Conservation (phyloP, 208 protist genomes). For the Tetramitus jugosus region DNA sequence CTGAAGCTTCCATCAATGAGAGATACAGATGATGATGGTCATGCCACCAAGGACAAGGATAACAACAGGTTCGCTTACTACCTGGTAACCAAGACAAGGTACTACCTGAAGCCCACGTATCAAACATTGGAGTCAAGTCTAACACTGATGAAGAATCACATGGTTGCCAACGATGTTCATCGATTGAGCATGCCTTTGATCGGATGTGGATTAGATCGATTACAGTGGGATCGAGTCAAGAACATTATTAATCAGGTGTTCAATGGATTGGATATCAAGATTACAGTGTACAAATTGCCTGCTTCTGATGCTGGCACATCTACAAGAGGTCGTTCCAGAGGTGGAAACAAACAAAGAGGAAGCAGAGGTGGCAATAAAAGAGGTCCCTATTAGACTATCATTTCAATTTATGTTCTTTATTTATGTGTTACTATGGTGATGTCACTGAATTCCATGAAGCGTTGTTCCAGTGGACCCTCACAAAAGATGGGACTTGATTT, state of each 20-base stretch:
- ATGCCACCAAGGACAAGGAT: neutral
- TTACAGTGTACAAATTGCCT: slow-evolving; percentile 35
- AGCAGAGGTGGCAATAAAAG: too few species aligned
- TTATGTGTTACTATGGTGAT: too few species aligned
- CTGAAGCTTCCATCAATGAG: slow-evolving; percentile 6
- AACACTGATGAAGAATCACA: slow-evolving; percentile 31
- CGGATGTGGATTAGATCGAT: slow-evolving; percentile 36
- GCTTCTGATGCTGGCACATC: too few species aligned
- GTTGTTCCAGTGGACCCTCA: too few species aligned
- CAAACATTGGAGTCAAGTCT: slow-evolving; percentile 23
- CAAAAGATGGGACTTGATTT: too few species aligned
- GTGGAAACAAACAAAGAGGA: too few species aligned
- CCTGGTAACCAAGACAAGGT: slow-evolving; percentile 38
- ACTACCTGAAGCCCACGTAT: slow-evolving; percentile 41
- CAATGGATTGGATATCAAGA: too few species aligned
- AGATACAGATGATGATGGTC: neutral
- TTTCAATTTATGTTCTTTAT: too few species aligned
- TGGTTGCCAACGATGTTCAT: slow-evolving; percentile 21
- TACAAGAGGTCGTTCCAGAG: too few species aligned
- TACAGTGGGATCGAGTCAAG: slow-evolving; percentile 34
- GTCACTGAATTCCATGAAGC: too few species aligned
- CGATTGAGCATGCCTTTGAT: slow-evolving; percentile 37
- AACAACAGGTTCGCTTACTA: slow-evolving; percentile 38
- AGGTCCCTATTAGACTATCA: too few species aligned
- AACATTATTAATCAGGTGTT: slow-evolving; percentile 18